Base-by-base conservation (phyloP, 495 filamentous ascomycete species). In the Cladorrhinum samala region DNA sequence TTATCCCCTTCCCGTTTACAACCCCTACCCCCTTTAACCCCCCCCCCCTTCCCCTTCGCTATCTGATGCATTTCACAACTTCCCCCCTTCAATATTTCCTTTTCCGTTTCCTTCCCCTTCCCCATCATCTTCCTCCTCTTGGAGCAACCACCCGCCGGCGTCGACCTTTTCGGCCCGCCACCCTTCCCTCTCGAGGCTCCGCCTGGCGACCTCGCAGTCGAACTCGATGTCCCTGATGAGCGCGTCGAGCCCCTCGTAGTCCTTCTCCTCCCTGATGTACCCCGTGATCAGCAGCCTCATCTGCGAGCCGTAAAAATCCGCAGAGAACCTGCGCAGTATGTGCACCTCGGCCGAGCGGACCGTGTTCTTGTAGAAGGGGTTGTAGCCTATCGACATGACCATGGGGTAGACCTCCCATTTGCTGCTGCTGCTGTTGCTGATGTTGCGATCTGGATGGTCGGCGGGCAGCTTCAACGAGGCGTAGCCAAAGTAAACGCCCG, bases 301-400 rank as follows among this genome's bases (percentile, higher is more conserved):
- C 46, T 78, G 73, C 6, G 76, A 79, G 41, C 77, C 85, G 73
- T 98, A 98, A 76, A 98, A 98, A 64, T 96, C 88, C 37, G 64
- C 70, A 55, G 27, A 70, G 74, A 84, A 95, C 53, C 53, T 58
- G 71, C 87, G 84, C 72, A 98, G 77, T 51, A 98, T 78, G 69
- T 97, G 92, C 57, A 96, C 91, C 78, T 97, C 93, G 59, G 92
- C 87, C 37, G 80, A 85, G 17, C 88, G 78, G 37, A 85, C 81
- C 19, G 79, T 79, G 68, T 96, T 96, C 66, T 89, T 91, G 73
- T 94, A 96, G 69, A 89, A 94, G 0, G 91, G 90, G 63, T 96
- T 96, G 76, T 87, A 95, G n/a, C 92, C 91, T 46, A 98, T 92
- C 36, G 82, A 87, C 84, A 98, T 84, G 46, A 96, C 92, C 73